These are phyloP conservation scores for Angomonas desouzai DNA, from an alignment of 208 protist species.

Conservation along the genomic window DNA sequence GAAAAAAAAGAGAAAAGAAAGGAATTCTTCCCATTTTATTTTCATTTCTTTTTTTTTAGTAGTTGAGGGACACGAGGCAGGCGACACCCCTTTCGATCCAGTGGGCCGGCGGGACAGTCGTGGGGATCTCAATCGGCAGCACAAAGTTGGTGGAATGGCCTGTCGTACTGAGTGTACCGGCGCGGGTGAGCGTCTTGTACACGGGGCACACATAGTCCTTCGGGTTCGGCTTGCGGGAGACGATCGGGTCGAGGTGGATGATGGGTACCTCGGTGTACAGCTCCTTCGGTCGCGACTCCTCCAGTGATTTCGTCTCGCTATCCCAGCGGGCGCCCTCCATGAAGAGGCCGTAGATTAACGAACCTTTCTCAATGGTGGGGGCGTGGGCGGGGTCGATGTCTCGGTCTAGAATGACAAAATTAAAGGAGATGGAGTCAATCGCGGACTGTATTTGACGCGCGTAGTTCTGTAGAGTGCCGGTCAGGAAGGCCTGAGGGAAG, in stretches of 20 bases:
- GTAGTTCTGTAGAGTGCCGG: conserved; percentile 96
- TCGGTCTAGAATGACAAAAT: conserved; percentile 71
- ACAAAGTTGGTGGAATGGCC: conserved; percentile 99
- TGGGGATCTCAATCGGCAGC: conserved; percentile 93
- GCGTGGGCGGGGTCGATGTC: conserved; percentile 7
- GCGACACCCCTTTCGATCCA: conserved; percentile 96
- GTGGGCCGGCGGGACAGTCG: conserved; percentile 71
- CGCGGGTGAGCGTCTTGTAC: conserved; percentile 96
- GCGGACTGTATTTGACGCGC: conserved; percentile 91
- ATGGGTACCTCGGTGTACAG: conserved; percentile 91
- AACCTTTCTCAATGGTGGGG: conserved; percentile 46
- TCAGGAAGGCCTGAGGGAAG: conserved; percentile 97
- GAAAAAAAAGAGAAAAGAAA: background rate
- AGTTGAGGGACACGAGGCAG: conserved; percentile 85
- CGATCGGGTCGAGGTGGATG: conserved; percentile 90
- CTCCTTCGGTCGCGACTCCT: conserved; percentile 95
- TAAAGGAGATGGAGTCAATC: conserved; percentile 96
- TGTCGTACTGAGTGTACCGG: conserved; percentile 96
- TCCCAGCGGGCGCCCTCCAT: conserved; percentile 97
- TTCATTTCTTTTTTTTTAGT: conserved; percentile 28
- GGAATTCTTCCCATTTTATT: background rate
- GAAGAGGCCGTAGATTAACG: conserved; percentile 94
- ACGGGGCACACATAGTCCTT: conserved; percentile 93
- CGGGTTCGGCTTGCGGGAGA: conserved; percentile 43
- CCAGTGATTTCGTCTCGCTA: conserved; percentile 46